Conservation (phyloP, 306 rosid species). For the Luffa aegyptiaca region DNA sequence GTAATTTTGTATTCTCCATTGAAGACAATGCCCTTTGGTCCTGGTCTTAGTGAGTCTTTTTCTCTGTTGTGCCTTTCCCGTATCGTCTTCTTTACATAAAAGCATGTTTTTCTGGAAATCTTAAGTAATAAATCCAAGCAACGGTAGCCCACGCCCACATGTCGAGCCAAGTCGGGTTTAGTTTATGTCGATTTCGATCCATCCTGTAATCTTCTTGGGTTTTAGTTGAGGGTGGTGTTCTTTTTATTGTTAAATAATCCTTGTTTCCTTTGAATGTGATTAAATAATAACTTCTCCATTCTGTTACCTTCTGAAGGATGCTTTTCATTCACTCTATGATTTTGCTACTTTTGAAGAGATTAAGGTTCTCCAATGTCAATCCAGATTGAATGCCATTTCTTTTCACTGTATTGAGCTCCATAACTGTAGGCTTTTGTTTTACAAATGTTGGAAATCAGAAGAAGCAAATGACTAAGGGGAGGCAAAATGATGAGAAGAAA, state of each 20-base stretch:
- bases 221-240: neutral
- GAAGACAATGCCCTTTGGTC: slow-evolving; percentile 76
- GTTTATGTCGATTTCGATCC: neutral
- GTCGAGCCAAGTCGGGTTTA: neutral
- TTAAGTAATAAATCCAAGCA: neutral
- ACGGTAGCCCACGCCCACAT: neutral
- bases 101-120: neutral
- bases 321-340: neutral
- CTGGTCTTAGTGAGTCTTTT: slow-evolving; percentile 41
- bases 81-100: neutral
- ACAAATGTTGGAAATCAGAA: neutral
- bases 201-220: neutral
- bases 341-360: neutral
- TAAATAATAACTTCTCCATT: slow-evolving; percentile 1
- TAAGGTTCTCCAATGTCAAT: neutral
- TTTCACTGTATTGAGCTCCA: neutral
- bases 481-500: slow-evolving; percentile 6
- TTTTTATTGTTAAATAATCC: neutral
- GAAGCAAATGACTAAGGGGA: neutral
- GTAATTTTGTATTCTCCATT: slow-evolving; percentile 50
- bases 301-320: neutral
- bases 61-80: neutral
- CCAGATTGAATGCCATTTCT: neutral
- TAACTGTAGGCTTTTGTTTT: neutral
- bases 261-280: slow-evolving; percentile 11